Evolutionary conservation across 768 basidiomycete species (phyloP), one percentile per base, ranked within the genome.

Genomic region (Tulasnella sp.): DNA sequence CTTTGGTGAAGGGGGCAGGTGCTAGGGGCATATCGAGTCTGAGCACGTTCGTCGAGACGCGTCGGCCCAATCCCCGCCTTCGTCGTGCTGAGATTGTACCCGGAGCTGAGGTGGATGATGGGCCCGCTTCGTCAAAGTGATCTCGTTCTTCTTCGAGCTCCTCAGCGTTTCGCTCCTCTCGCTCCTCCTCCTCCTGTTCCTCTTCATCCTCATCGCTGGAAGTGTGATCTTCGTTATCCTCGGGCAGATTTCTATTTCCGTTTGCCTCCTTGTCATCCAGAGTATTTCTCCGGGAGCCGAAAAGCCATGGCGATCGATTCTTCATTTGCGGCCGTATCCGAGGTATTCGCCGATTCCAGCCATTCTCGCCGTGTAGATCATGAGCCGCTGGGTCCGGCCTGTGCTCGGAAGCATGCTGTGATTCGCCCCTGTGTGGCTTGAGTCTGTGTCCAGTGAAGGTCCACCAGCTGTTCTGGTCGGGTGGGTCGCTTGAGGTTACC

Each of bases 1-100:
- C 67, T n/a, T 78, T 64, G 12, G 82, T 81, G 60, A 77, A 78
- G 24, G 63, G 60, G 9, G 70, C 68, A 19, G 63, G 51, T 2
- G 75, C 73, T 42, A 74, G 64, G 3, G 60, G 60, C 50, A 60
- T 58, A 29, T 41, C 53, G 5, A 49, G 49, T 44, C 54, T 56
- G 19, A 62, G 49, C 12, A 43, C 50, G 43, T 30, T 42, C 45
- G 30, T 29, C 11, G 58, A 31, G 27, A 48, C 52, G 52, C 30
- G 53, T 22, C 45, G 54, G 48, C 48, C 44, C 58, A 70, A 50
- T 38, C 63, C 53, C 59, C 57, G 38, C 62, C 65, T 24, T 34
- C 29, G 30, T 17, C 63, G 69, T 5, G 54, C 27, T 22, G 43
- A 29, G 29, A 41, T 27, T 27, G 17, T 17, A n/a, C 53, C 42